Percentiles rank a stretch among this genome's conserved stretches.
Conservation (phyloP, 345 rosid genomes). For the Heritiera littoralis region DNA sequence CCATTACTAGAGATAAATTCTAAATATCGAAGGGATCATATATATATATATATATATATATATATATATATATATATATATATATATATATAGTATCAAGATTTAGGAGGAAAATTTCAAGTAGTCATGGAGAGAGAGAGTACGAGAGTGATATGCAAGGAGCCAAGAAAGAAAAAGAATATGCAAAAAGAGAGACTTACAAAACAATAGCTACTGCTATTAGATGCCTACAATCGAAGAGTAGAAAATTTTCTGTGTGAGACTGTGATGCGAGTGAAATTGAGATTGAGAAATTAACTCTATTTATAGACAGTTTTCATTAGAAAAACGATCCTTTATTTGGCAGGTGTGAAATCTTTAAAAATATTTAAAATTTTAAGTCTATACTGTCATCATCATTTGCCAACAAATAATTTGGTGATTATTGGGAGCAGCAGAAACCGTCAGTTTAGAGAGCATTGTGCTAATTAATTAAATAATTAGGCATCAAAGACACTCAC, state of each 20-base stretch:
- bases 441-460: neutral
- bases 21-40: no score
- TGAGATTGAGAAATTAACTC: neutral
- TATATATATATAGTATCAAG: neutral
- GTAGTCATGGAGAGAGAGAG: neutral
- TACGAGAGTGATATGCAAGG: no score
- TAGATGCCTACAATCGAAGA: neutral
- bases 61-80: no score
- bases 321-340: no score
- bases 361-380: neutral
- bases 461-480: no score
- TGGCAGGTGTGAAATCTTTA: neutral
- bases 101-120: neutral
- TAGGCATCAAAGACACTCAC: no score
- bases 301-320: neutral
- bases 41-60: no score
- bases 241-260: neutral
- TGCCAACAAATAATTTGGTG: neutral
- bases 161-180: neutral
- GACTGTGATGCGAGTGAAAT: neutral
- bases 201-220: neutral
- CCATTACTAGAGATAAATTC: no score
- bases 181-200: neutral
- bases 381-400: neutral
- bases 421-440: neutral